A percentile compares a stretch with the other conserved stretches of the same genome.
Evolutionary conservation across 2,329 filamentous ascomycete genomes (phyloP).

Genomic region (Tolypocladium album): DNA sequence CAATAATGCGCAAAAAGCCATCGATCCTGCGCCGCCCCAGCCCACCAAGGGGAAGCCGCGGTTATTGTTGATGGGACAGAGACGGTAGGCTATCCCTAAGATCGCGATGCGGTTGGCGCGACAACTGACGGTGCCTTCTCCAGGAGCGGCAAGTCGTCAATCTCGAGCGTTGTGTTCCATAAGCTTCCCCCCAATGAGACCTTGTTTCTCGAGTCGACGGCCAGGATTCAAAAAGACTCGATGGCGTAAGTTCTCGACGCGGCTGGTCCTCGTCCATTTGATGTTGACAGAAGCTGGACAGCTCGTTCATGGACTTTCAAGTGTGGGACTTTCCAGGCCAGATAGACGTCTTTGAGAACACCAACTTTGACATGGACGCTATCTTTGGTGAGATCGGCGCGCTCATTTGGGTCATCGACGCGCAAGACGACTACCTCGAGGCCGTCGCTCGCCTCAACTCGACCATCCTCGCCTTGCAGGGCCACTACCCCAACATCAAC

Average conservation of each 20-base stretch:
- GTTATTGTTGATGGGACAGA: conserved; percentile 86
- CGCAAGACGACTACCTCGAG: conserved; percentile 94
- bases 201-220: conserved; percentile 89
- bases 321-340: conserved; percentile 97
- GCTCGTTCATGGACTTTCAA: conserved; percentile 98
- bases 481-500: conserved; percentile 85
- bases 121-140: neutral
- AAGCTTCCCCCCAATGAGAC: conserved; percentile 95
- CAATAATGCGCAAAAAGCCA: conserved; percentile 34
- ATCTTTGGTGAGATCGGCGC: conserved; percentile 93
- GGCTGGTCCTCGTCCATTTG: neutral
- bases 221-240: conserved; percentile 84
- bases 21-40: conserved; percentile 31
- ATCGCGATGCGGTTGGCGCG: neutral
- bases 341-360: conserved; percentile 78
- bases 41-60: conserved; percentile 64
- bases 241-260: conserved; percentile 63
- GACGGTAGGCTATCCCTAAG: conserved; percentile 50
- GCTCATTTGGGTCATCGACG: conserved; percentile 96
- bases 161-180: conserved; percentile 98
- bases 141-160: conserved; percentile 96
- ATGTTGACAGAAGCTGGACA: conserved; percentile 25
- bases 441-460: conserved; percentile 77
- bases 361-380: conserved; percentile 80
- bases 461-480: conserved; percentile 81